Percentiles rank a stretch among this genome's conserved stretches.
Conservation (phyloP, 805 yeast genomes). For the Priceomyces fermenticarens region DNA sequence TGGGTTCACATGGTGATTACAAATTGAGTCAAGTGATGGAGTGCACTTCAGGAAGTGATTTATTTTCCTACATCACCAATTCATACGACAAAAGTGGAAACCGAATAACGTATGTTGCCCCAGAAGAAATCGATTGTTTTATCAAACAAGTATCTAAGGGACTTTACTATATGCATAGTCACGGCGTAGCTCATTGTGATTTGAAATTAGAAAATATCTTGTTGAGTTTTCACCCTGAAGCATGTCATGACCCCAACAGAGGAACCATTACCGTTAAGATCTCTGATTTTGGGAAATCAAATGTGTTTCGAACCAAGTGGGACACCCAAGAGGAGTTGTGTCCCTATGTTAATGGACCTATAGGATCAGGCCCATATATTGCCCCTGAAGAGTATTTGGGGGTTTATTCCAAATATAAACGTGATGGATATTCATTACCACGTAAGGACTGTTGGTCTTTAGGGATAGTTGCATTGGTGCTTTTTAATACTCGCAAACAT, state of each 20-base stretch:
- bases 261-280: slow-evolving; percentile 22
- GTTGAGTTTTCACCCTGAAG: slow-evolving; percentile 23
- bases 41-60: slow-evolving; percentile 35
- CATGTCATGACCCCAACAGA: background rate
- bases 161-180: slow-evolving; percentile 78
- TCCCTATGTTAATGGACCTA: slow-evolving; percentile 63
- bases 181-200: slow-evolving; percentile 94
- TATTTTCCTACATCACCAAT: slow-evolving; percentile 29
- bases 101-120: slow-evolving; percentile 15
- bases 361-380: slow-evolving; percentile 89
- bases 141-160: slow-evolving; percentile 85
- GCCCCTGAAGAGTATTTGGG: slow-evolving; percentile 81
- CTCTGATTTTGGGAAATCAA: slow-evolving; percentile 87
- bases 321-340: slow-evolving; percentile 35
- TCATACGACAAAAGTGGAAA: slow-evolving; percentile 6
- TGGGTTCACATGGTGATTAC: slow-evolving; percentile 7
- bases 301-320: slow-evolving; percentile 89
- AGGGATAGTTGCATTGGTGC: slow-evolving; percentile 49
- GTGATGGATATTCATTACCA: slow-evolving; percentile 60
- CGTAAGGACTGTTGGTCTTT: slow-evolving; percentile 87
- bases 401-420: slow-evolving; percentile 1
- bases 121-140: slow-evolving; percentile 79
- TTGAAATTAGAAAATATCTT: slow-evolving; percentile 85
- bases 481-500: slow-evolving; percentile 28
- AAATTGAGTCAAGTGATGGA: slow-evolving; percentile 37